Evolutionary conservation across 1,139 yeast genomes (phyloP).

Genomic region (Candida tetrigidarum): DNA sequence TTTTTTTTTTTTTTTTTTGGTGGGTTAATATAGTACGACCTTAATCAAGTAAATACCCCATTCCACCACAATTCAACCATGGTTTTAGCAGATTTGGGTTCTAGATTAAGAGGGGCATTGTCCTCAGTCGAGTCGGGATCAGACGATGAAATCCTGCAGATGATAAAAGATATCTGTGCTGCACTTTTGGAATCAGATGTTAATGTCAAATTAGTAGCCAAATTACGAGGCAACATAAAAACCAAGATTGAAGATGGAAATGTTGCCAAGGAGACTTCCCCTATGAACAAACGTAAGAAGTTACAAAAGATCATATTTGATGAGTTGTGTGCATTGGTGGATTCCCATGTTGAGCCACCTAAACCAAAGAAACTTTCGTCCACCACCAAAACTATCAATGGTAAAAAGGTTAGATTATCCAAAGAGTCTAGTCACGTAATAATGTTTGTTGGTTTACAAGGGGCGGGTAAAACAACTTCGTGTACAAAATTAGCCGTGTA

Average conservation of each 20-base stretch:
- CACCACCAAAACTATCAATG: conserved; percentile 28
- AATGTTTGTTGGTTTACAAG: conserved; percentile 98
- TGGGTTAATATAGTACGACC: background rate
- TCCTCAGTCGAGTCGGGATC: conserved; percentile 57
- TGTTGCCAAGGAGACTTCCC: conserved; percentile 51
- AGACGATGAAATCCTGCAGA: conserved; percentile 44
- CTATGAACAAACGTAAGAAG: conserved; percentile 71
- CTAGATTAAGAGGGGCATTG: conserved; percentile 78
- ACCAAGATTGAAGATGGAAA: conserved; percentile 50
- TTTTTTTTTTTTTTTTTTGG: conserved; percentile 6
- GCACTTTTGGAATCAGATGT: conserved; percentile 94
- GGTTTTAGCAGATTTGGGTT: conserved; percentile 96
- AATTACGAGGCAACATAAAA: conserved; percentile 75
- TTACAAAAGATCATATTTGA: conserved; percentile 94
- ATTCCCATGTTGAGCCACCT: conserved; percentile 66
- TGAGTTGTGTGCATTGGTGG: conserved; percentile 86
- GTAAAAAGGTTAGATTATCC: conserved; percentile 35
- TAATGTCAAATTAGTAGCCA: conserved; percentile 80
- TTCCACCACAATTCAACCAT: conserved; percentile 34
- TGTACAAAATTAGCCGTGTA: conserved; percentile 97
- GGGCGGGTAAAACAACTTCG: conserved; percentile 98
- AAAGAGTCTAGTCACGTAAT: conserved; percentile 56
- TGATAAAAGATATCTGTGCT: conserved; percentile 87
- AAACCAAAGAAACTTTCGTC: conserved; percentile 73
- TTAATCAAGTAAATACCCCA: background rate